Conservation (phyloP, 2,329 filamentous ascomycete genomes). For the Trichoderma guizhouense region DNA sequence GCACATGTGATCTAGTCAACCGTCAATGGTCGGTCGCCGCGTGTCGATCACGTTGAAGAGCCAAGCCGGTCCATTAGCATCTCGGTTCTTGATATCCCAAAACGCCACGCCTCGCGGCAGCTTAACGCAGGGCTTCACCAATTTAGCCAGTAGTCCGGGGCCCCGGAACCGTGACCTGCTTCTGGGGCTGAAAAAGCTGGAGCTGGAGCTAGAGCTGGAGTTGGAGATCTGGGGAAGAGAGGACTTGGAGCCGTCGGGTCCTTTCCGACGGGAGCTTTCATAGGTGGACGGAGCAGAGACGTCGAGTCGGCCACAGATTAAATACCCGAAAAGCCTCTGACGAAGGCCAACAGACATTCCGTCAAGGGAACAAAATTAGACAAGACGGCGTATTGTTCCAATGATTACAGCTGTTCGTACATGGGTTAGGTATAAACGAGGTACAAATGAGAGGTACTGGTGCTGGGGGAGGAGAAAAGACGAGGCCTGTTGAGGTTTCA, state of each 20-base stretch:
- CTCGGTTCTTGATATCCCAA: not conserved
- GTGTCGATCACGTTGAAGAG: not conserved
- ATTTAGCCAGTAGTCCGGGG: not conserved
- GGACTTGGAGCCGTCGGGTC: not conserved
- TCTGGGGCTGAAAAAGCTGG: slow-evolving; percentile 2
- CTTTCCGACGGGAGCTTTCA: not conserved
- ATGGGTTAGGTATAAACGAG: not conserved
- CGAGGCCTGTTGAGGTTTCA: not conserved
- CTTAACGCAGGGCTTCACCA: not conserved
- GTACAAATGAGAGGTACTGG: not conserved
- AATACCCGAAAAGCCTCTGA: not conserved
- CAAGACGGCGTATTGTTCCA: not conserved
- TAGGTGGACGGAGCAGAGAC: not conserved
- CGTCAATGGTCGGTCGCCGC: not conserved
- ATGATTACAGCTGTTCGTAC: not conserved
- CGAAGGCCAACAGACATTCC: not conserved
- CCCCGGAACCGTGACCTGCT: not conserved
- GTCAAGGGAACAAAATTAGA: not conserved
- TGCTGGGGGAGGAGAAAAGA: not conserved
- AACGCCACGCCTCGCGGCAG: not conserved
- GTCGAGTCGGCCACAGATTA: not conserved
- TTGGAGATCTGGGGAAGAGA: slow-evolving; percentile 3
- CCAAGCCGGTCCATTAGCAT: not conserved
- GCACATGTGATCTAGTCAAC: not conserved
- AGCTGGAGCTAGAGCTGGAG: not conserved